Conservation (phyloP, 148 eudicot genomes). For the Rhododendron vialii region DNA sequence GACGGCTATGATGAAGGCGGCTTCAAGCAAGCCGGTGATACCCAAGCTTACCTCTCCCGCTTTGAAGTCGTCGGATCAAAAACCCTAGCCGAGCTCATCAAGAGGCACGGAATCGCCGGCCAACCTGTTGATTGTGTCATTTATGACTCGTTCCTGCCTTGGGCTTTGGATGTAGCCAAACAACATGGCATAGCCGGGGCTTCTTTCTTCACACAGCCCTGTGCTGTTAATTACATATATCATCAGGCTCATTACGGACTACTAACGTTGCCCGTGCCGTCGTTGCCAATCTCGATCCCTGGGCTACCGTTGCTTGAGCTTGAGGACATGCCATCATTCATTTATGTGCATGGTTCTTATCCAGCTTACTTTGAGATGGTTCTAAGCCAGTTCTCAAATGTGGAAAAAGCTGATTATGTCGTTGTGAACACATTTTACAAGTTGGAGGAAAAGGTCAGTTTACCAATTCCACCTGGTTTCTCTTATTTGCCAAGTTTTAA, state of each 20-base stretch:
- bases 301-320: conserved; percentile 52
- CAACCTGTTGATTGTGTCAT: conserved; percentile 33
- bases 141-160: conserved; percentile 44
- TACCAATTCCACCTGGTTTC: background rate
- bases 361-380: conserved; percentile 56
- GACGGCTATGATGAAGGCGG: conserved; percentile 49
- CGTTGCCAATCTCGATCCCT: conserved; percentile 22
- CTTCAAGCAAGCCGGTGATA: conserved; percentile 13
- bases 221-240: conserved; percentile 34
- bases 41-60: conserved; percentile 22
- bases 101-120: conserved; percentile 5
- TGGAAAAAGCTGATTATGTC: conserved; percentile 54
- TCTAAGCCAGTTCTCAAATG: conserved; percentile 38
- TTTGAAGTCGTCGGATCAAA: conserved; percentile 23
- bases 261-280: conserved; percentile 20
- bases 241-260: conserved; percentile 19
- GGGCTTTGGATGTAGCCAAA: conserved; percentile 38
- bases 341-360: conserved; percentile 34
- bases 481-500: background rate
- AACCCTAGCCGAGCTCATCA: conserved; percentile 27
- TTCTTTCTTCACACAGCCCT: conserved; percentile 44
- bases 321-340: conserved; percentile 48
- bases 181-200: conserved; percentile 26
- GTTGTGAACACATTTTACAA: conserved; percentile 57
- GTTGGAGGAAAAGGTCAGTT: conserved; percentile 56